A percentile compares a stretch with the other conserved stretches of the same genome.
These are phyloP conservation scores for Coemansia sp. DNA, from an alignment of 192 early-diverging fungal genomes.

Conservation along the genomic window DNA sequence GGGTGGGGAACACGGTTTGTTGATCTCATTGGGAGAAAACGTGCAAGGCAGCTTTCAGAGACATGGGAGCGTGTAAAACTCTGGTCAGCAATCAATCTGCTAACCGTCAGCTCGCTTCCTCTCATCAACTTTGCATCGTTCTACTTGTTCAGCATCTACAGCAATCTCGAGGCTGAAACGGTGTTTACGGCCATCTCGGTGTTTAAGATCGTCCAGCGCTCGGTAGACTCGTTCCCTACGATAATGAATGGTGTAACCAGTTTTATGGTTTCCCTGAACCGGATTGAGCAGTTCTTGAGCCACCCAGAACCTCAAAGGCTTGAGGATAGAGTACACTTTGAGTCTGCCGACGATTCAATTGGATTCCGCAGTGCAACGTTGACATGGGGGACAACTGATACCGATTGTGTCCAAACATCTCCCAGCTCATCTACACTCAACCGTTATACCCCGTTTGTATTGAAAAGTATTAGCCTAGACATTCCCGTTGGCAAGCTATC, in stretches of 20 bases:
- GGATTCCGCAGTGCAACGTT: constrained; percentile 52
- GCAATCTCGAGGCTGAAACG: constrained; percentile 59
- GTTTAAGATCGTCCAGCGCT: constrained; percentile 68
- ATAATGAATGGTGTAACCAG: constrained; percentile 59
- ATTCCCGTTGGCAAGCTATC: constrained; percentile 72
- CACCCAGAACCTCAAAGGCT: constrained; percentile 66
- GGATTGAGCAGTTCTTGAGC: constrained; percentile 72
- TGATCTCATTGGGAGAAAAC: constrained; percentile 63
- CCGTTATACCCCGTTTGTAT: constrained; percentile 27
- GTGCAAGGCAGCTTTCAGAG: constrained; percentile 59
- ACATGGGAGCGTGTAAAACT: constrained; percentile 47
- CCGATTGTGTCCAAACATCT: background rate
- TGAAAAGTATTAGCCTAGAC: constrained; percentile 60
- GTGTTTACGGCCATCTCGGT: constrained; percentile 72
- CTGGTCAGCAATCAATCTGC: constrained; percentile 62
- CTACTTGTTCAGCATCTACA: constrained; percentile 59
- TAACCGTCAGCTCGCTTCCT: constrained; percentile 59
- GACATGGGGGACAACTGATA: constrained; percentile 14
- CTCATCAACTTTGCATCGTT: constrained; percentile 62
- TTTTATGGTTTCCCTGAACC: constrained; percentile 61
- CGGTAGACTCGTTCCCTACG: constrained; percentile 61
- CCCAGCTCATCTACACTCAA: background rate
- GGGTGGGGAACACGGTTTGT: constrained; percentile 80
- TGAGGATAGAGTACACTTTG: constrained; percentile 8
- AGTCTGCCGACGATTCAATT: constrained; percentile 16